A percentile compares a stretch with the other conserved stretches of the same genome.
phyloP scores from a whole-genome alignment of 768 basidiomycete genomes.

The Gautieria morchelliformis region DNA sequence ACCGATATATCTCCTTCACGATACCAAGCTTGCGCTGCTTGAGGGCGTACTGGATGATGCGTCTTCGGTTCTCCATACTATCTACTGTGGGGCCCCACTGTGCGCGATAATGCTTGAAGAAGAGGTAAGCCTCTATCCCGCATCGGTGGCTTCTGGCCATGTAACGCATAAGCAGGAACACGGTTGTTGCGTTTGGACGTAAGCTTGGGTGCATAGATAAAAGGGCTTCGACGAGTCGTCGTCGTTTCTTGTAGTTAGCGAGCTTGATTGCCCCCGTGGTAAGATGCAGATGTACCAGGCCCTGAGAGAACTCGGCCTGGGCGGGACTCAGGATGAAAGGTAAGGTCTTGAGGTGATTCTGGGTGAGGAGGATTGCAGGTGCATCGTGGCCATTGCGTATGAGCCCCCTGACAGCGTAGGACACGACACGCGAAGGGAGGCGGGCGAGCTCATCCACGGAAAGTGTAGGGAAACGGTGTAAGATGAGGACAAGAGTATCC shows the following conservation, averaged over 20 bases:
- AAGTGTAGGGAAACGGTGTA: constrained; percentile 23
- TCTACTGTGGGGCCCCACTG: constrained; percentile 49
- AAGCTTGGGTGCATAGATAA: constrained; percentile 38
- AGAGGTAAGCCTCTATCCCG: constrained; percentile 43
- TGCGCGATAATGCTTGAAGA: constrained; percentile 22
- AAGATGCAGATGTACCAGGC: constrained; percentile 44
- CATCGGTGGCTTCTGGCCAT: constrained; percentile 40
- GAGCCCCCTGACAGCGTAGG: constrained; percentile 37
- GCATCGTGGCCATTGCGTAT: constrained; percentile 29
- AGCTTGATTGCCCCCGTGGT: constrained; percentile 27
- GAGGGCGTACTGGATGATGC: constrained; percentile 47
- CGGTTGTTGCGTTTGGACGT: constrained; percentile 47
- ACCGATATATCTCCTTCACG: constrained; percentile 17
- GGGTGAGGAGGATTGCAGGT: constrained; percentile 36
- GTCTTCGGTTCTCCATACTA: constrained; percentile 50
- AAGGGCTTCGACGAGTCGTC: constrained; percentile 33
- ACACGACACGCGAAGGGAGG: constrained; percentile 34
- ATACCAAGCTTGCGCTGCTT: constrained; percentile 58
- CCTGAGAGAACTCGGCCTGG: constrained; percentile 31
- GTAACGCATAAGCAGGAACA: constrained; percentile 48
- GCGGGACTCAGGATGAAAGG: constrained; percentile 31
- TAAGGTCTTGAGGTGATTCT: constrained; percentile 39
- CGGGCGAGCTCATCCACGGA: constrained; percentile 22
- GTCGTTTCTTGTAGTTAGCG: constrained; percentile 33
- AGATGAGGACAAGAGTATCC: not conserved